Evolutionary conservation across 164 flowering plant genomes (phyloP).

Genomic region (Santalum album): DNA sequence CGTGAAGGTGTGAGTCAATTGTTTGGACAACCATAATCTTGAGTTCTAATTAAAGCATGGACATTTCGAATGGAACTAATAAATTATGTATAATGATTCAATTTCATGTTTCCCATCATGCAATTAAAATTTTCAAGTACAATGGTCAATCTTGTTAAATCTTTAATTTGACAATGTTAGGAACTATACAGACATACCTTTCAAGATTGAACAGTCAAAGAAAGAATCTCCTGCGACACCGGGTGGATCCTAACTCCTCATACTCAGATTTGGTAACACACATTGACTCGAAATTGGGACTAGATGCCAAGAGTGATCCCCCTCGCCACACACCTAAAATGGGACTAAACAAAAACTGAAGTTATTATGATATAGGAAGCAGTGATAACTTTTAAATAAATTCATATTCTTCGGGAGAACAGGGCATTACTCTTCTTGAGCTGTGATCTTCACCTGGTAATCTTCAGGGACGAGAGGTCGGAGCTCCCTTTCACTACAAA

Average conservation of each 20-base stretch:
- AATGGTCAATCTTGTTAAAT: no score
- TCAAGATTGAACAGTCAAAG: constrained; percentile 23
- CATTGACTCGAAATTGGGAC: constrained; percentile 89
- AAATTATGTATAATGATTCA: no score
- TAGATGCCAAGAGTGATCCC: constrained; percentile 93
- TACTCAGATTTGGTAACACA: constrained; percentile 91
- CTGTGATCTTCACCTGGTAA: constrained; percentile 71
- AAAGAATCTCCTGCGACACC: constrained; percentile 76
- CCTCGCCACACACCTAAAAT: constrained; percentile 95
- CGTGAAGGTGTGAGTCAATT: no score
- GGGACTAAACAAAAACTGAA: constrained; percentile 51
- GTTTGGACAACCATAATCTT: no score
- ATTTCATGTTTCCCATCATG: no score
- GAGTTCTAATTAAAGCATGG: no score
- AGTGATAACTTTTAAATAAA: constrained; percentile 2
- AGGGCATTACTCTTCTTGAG: constrained; percentile 75
- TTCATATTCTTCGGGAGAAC: neutral
- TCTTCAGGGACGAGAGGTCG: constrained; percentile 93
- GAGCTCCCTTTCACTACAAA: constrained; percentile 73
- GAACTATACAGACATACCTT: neutral
- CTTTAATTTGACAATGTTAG: no score
- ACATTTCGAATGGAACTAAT: no score
- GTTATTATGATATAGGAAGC: constrained; percentile 1
- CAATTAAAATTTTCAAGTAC: no score
- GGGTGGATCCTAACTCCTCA: constrained; percentile 89